Conservation (phyloP, 108 stramenopile species). For the Discostella stelligeroides region DNA sequence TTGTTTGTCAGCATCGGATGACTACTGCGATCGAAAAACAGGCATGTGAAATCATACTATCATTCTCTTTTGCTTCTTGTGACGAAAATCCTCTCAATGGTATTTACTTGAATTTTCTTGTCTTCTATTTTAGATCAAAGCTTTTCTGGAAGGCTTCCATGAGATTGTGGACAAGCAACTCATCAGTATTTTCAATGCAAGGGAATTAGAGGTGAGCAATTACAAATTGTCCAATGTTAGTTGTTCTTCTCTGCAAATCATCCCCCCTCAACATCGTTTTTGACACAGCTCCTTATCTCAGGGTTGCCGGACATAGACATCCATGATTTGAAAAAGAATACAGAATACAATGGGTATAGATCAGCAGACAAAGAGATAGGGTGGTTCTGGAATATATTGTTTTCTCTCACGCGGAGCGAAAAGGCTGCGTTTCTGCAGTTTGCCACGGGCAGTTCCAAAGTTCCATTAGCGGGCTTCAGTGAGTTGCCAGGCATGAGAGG, state of each 20-base stretch:
- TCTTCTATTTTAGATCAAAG: constrained; percentile 78
- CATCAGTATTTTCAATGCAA: constrained; percentile 93
- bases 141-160: constrained; percentile 94
- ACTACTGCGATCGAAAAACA: constrained; percentile 93
- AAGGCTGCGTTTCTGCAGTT: constrained; percentile 95
- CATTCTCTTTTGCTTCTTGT: background rate
- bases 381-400: constrained; percentile 97
- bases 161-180: constrained; percentile 95
- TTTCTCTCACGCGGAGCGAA: constrained; percentile 83
- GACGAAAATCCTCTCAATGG: too few species aligned
- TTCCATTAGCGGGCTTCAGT: constrained; percentile 95
- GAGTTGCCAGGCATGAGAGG: constrained; percentile 97
- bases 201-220: constrained; percentile 81
- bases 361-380: constrained; percentile 87
- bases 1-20: constrained; percentile 96
- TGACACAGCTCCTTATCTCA: constrained; percentile 82
- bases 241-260: too few species aligned
- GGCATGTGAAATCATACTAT: background rate
- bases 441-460: constrained; percentile 93
- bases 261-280: too few species aligned
- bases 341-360: constrained; percentile 91
- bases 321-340: constrained; percentile 90
- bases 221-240: background rate
- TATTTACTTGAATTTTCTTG: too few species aligned
- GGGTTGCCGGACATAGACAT: constrained; percentile 97